These are phyloP conservation scores for Linnemannia schmuckeri DNA, from an alignment of 192 early-diverging fungal genomes.

Conservation along the genomic window DNA sequence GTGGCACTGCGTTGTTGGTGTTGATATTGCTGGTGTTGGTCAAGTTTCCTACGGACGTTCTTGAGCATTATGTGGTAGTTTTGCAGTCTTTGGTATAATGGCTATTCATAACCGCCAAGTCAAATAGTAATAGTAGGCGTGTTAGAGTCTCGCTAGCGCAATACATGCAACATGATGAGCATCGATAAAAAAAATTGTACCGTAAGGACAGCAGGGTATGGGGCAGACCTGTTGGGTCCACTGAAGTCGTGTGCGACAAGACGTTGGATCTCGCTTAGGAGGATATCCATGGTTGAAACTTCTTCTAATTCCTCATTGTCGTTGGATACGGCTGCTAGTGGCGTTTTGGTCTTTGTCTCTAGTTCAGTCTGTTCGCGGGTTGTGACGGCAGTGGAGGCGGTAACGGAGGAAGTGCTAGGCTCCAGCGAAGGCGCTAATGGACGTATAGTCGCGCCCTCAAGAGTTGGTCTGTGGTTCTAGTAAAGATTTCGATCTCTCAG, in stretches of 20 bases:
- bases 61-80: conserved; percentile 34
- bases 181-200: background rate
- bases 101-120: conserved; percentile 3
- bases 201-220: conserved; percentile 22
- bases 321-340: no score
- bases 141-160: background rate
- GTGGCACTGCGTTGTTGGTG: background rate
- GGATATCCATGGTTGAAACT: conserved; percentile 3
- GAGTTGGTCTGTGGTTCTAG: background rate
- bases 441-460: background rate
- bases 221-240: background rate
- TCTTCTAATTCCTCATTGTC: background rate
- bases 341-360: background rate
- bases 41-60: conserved; percentile 15
- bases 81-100: conserved; percentile 21
- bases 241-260: conserved; percentile 30
- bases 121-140: background rate
- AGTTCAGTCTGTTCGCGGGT: no score
- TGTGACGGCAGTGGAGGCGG: background rate
- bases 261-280: conserved; percentile 13
- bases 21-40: background rate
- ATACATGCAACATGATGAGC: background rate
- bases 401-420: background rate
- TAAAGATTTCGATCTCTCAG: background rate
- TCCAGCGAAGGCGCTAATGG: conserved; percentile 31